phyloP scores from a whole-genome alignment of 352 stramenopile species.

The Phytopythium kandeliae region DNA sequence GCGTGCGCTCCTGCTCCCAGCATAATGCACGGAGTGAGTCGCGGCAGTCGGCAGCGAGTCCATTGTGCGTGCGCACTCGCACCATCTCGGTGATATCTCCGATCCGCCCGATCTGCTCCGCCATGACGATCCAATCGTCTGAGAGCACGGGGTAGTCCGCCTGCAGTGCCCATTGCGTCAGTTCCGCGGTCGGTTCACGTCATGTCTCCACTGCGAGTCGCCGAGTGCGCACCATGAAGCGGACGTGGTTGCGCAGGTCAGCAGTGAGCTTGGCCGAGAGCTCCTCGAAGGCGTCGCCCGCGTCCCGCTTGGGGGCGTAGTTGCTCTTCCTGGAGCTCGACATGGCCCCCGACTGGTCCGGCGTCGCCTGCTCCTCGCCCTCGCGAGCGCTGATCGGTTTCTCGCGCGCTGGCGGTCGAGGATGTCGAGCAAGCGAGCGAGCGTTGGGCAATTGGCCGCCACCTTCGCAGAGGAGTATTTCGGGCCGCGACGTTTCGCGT shows the following conservation, averaged over 20 bases:
- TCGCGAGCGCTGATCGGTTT: background rate
- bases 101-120: conserved; percentile 83
- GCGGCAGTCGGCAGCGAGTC: background rate
- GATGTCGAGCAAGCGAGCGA: background rate
- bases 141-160: conserved; percentile 84
- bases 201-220: background rate
- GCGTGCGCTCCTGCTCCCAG: conserved; percentile 42
- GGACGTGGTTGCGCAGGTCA: conserved; percentile 83
- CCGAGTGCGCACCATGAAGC: conserved; percentile 56
- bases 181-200: background rate
- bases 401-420: background rate
- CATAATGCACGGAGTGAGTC: background rate
- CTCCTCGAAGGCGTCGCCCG: conserved; percentile 69
- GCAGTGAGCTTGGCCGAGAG: conserved; percentile 82
- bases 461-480: background rate
- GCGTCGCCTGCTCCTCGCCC: background rate
- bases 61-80: background rate
- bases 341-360: conserved; percentile 12
- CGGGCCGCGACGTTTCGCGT: conserved; percentile 8
- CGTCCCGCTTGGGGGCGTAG: conserved; percentile 52
- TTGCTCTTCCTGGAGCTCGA: conserved; percentile 47
- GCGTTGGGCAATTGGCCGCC: background rate
- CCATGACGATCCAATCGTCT: conserved; percentile 87
- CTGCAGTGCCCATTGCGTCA: conserved; percentile 10
- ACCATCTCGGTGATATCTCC: conserved; percentile 88